Evolutionary conservation across 805 yeast genomes (phyloP).

Genomic region (Grigorovia yakushimaensis): DNA sequence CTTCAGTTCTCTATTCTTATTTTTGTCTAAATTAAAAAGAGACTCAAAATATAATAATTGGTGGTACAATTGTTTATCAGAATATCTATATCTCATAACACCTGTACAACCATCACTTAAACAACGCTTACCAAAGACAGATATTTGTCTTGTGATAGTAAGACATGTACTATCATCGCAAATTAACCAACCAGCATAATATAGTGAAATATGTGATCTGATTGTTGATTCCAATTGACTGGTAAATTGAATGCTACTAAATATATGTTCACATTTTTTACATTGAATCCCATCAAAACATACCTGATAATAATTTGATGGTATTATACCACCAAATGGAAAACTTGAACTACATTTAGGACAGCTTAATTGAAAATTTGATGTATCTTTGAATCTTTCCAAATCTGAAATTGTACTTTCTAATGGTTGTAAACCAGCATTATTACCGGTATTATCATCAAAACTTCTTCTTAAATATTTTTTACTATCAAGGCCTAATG

Average conservation of each 20-base stretch:
- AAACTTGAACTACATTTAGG: conserved; percentile 47
- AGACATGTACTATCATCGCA: conserved; percentile 87
- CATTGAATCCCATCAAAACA: conserved; percentile 67
- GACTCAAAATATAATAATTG: conserved; percentile 74
- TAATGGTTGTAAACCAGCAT: conserved; percentile 53
- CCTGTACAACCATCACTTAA: conserved; percentile 58
- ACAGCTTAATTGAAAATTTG: conserved; percentile 49
- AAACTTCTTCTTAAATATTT: conserved; percentile 39
- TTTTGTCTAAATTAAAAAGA: conserved; percentile 73
- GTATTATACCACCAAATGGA: conserved; percentile 64
- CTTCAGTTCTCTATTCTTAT: conserved; percentile 45
- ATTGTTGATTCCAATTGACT: conserved; percentile 69
- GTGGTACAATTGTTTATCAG: conserved; percentile 74
- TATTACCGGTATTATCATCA: conserved; percentile 18
- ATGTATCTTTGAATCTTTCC: conserved; percentile 67
- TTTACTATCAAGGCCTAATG: conserved; percentile 68
- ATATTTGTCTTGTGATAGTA: conserved; percentile 67
- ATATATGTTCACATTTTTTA: conserved; percentile 41
- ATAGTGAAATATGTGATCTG: conserved; percentile 57
- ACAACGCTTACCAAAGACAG: conserved; percentile 85
- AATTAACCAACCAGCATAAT: conserved; percentile 76
- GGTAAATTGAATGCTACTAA: conserved; percentile 48
- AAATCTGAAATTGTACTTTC: conserved; percentile 73
- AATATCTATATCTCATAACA: conserved; percentile 63
- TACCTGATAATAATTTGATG: conserved; percentile 50